Evolutionary conservation across 257 asterid species (phyloP).

Genomic region (Mentha longifolia): DNA sequence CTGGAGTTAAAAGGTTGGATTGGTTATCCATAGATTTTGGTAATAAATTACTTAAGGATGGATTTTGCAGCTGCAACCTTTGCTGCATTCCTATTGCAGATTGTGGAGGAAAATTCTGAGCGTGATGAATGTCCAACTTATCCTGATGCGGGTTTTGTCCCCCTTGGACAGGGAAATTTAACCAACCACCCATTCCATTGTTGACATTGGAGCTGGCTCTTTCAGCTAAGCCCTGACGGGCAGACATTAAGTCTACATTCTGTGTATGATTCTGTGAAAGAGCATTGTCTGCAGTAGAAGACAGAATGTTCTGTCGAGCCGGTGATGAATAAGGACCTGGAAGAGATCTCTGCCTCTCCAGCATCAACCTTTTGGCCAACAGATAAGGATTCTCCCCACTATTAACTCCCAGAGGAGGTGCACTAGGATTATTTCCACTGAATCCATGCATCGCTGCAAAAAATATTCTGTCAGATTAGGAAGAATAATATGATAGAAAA

Average conservation of each 20-base stretch:
- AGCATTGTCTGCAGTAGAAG: constrained; percentile 58
- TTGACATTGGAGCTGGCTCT: constrained; percentile 51
- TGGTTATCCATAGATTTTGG: constrained; percentile 63
- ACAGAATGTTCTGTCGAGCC: constrained; percentile 52
- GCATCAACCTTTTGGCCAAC: constrained; percentile 59
- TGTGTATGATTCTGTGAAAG: constrained; percentile 55
- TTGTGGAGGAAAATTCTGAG: constrained; percentile 66
- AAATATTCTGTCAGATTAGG: constrained; percentile 17
- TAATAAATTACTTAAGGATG: constrained; percentile 46
- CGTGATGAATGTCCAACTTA: constrained; percentile 64
- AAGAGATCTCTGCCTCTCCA: constrained; percentile 81
- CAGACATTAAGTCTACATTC: constrained; percentile 66
- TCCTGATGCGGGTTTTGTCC: constrained; percentile 63
- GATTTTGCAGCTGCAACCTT: constrained; percentile 65
- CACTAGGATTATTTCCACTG: constrained; percentile 49
- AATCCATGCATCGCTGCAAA: constrained; percentile 75
- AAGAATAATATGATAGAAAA: constrained; percentile 29
- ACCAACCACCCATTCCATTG: constrained; percentile 66
- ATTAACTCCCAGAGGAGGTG: constrained; percentile 52
- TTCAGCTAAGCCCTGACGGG: constrained; percentile 64
- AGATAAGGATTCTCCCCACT: constrained; percentile 62
- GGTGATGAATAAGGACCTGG: constrained; percentile 57
- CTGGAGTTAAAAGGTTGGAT: constrained; percentile 57
- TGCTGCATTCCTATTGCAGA: constrained; percentile 70
- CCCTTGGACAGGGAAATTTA: constrained; percentile 73